Conservation (phyloP, 1,284 basidiomycete species). For the Vanrija humicola region DNA sequence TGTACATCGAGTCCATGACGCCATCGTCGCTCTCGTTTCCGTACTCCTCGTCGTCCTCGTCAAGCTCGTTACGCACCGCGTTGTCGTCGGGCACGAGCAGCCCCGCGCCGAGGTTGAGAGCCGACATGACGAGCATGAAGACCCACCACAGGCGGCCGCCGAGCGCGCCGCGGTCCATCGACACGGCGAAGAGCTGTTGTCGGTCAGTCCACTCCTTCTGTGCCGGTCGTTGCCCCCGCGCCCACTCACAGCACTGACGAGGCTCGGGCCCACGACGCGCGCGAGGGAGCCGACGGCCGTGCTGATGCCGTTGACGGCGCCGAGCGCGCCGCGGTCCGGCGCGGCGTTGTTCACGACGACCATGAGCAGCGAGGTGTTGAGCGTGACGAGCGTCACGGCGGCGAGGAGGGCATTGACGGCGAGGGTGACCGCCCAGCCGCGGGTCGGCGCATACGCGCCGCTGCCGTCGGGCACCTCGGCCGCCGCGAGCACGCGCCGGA, state of each 20-base stretch:
- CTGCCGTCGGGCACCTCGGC: slow-evolving; percentile 24
- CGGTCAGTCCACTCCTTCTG: not conserved
- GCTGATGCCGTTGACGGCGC: slow-evolving; percentile 44
- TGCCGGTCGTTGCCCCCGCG: no score
- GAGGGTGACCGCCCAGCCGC: slow-evolving; percentile 34
- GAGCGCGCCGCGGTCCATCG: slow-evolving; percentile 39
- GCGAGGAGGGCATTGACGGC: slow-evolving; percentile 34
- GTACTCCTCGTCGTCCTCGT: no score
- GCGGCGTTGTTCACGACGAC: slow-evolving; percentile 40
- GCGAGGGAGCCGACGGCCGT: slow-evolving; percentile 43
- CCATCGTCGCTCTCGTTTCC: no score
- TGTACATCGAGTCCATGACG: no score
- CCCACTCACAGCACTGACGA: slow-evolving; percentile 32
- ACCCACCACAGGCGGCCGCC: slow-evolving; percentile 46
- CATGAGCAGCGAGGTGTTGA: slow-evolving; percentile 37
- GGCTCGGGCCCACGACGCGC: slow-evolving; percentile 40
- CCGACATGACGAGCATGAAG: slow-evolving; percentile 34
- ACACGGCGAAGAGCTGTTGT: slow-evolving; percentile 39
- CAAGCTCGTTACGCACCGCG: no score
- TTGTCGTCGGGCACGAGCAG: slow-evolving; percentile 12
- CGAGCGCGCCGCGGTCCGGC: slow-evolving; percentile 39
- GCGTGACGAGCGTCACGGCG: slow-evolving; percentile 32
- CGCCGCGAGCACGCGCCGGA: slow-evolving; percentile 29
- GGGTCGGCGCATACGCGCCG: slow-evolving; percentile 17
- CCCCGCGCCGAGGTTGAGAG: slow-evolving; percentile 22